phyloP scores from a whole-genome alignment of 2,329 filamentous ascomycete species.

The Xylaria sp. region DNA sequence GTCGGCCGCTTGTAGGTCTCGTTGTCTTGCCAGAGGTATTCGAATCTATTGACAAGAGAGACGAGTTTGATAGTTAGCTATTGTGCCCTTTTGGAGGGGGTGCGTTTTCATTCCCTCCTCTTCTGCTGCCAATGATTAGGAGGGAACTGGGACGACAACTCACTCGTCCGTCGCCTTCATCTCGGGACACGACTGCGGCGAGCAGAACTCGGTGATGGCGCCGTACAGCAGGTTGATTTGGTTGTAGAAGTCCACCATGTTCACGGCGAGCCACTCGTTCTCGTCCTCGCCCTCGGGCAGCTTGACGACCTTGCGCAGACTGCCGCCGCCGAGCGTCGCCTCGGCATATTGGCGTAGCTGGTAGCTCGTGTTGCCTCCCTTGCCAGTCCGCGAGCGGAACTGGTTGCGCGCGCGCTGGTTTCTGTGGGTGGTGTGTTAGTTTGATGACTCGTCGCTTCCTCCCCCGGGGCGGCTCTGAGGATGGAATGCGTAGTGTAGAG shows the following conservation, averaged over 20 bases:
- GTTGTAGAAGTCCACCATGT: constrained; percentile 99
- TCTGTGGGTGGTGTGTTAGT: constrained; percentile 56
- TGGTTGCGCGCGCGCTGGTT: constrained; percentile 90
- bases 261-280: constrained; percentile 98
- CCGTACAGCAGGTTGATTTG: constrained; percentile 99
- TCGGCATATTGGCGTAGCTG: constrained; percentile 98
- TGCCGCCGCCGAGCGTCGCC: constrained; percentile 93
- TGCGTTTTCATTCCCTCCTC: not conserved
- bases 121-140: not conserved
- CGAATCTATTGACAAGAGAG: constrained; percentile 71
- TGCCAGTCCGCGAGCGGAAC: constrained; percentile 87
- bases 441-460: constrained; percentile 6
- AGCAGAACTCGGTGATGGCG: constrained; percentile 99
- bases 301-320: constrained; percentile 94
- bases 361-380: constrained; percentile 86
- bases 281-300: constrained; percentile 96
- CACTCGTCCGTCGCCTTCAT: constrained; percentile 99
- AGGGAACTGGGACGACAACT: constrained; percentile 44
- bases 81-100: not conserved
- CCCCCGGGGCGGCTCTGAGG: constrained; percentile 8
- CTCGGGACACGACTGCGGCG: constrained; percentile 94
- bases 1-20: constrained; percentile 95
- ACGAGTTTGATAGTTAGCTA: not conserved
- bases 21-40: constrained; percentile 98
- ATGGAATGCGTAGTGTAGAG: constrained; percentile 40